Base-by-base conservation (phyloP, 2,329 filamentous ascomycete species). In the Onygena corvina region DNA sequence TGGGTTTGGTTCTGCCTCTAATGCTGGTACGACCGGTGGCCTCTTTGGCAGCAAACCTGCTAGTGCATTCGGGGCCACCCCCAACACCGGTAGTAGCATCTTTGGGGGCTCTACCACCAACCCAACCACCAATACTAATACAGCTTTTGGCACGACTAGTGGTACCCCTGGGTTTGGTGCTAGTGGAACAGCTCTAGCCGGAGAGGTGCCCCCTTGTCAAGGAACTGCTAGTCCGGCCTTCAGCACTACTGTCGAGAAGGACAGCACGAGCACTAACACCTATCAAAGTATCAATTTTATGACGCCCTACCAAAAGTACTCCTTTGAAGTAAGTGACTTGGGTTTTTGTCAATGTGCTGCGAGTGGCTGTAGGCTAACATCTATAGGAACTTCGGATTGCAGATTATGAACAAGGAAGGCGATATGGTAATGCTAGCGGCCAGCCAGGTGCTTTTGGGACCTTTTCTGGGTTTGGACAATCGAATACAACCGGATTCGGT, bases 351-450 rank as follows among this genome's bases (percentile, higher is more conserved):
- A 23, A 40, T 29, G 16, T 18, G 8, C 30, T 12, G 4, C 12
- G 11, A n/a, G 18, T 12, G 20, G 18, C 4, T 42, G 7, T 16
- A 30, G 20, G 21, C 38, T 42, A 29, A 42, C 18, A 33, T 33
- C n/a, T 18, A 50, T 59, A 86, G 59, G 83, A 92, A 65, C 69
- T 92, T 48, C 76, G 86, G 60, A 67, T 94, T 53, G 86, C 80
- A 40, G 92, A 98, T 66, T 98, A 98, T 64, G 78, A 82, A 52
- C 84, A 89, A 65, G 89, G 89, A 46, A 81, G 89, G 52, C 83
- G 83, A 48, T 86, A 79, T 63, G 92, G 89, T 29, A 94, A 90
- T 66, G 76, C 77, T 35, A 86, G 83, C 53, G 87, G 86, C 25
- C 84, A 88, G 56, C 72, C 79, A 42, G 88, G 88, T 51, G 85